Percentiles rank a stretch among this genome's conserved stretches.
Evolutionary conservation across 73 alveolate genomes (phyloP).

Genomic region (Vitrella brassicaformis): DNA sequence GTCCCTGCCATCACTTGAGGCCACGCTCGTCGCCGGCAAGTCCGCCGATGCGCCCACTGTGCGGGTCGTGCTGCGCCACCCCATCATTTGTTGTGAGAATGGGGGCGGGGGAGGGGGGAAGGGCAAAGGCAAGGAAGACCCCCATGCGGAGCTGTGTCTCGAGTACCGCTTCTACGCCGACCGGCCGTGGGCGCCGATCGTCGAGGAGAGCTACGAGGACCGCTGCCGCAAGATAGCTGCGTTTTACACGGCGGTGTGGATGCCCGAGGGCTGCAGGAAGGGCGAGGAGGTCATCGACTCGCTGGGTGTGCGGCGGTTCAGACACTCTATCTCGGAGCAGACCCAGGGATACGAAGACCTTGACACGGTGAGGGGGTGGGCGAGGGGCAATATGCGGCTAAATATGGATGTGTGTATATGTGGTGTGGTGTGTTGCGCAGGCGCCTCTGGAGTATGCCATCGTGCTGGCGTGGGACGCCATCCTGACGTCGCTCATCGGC

Average conservation of each 20-base stretch:
- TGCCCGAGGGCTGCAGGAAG: neutral
- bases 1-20: neutral
- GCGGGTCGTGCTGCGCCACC: too few relatives aligned
- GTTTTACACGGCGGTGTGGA: neutral
- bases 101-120: neutral
- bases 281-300: neutral
- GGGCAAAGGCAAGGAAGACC: neutral
- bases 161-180: too few relatives aligned
- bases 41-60: too few relatives aligned
- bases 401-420: too few relatives aligned
- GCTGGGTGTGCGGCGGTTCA: neutral
- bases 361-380: neutral
- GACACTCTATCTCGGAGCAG: neutral
- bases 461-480: neutral
- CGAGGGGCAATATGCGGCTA: too few relatives aligned
- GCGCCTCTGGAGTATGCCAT: neutral
- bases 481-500: neutral
- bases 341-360: neutral
- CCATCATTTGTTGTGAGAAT: too few relatives aligned
- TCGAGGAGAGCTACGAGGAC: neutral
- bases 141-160: neutral
- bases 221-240: neutral
- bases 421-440: too few relatives aligned
- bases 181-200: neutral
- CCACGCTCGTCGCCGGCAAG: too few relatives aligned